Evolutionary conservation across 306 rosid genomes (phyloP).

Genomic region (Datisca glomerata): DNA sequence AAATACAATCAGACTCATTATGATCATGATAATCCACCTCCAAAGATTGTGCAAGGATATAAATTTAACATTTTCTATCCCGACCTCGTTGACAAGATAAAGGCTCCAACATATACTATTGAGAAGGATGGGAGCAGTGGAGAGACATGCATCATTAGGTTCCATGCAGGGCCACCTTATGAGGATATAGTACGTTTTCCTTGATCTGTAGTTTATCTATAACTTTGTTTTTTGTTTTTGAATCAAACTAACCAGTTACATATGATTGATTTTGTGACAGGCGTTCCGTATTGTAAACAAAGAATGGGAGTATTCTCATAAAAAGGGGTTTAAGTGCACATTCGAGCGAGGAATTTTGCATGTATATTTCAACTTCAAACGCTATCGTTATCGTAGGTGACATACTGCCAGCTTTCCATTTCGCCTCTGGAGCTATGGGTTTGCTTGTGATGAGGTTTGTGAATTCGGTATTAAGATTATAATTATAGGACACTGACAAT

Average conservation of each 20-base stretch:
- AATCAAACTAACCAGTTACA: background rate
- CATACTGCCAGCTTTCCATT: constrained; percentile 5
- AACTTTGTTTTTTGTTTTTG: constrained; percentile 3
- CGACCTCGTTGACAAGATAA: constrained; percentile 85
- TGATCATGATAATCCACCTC: constrained; percentile 98
- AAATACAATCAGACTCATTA: constrained; percentile 97
- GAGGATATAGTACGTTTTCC: constrained; percentile 68
- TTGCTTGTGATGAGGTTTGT: no score
- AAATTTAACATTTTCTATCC: constrained; percentile 92
- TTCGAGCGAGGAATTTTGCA: constrained; percentile 89
- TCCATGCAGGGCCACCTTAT: constrained; percentile 93
- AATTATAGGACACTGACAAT: no score
- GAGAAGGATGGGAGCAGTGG: constrained; percentile 89
- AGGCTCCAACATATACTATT: constrained; percentile 73
- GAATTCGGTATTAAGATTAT: no score
- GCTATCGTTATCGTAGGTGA: constrained; percentile 75
- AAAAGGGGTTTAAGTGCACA: constrained; percentile 87
- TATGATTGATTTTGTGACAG: constrained; percentile 16
- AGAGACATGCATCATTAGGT: constrained; percentile 85
- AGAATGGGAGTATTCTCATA: constrained; percentile 90
- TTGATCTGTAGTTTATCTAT: constrained; percentile 7
- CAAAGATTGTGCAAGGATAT: constrained; percentile 92
- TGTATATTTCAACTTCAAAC: constrained; percentile 81
- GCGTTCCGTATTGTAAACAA: constrained; percentile 90
- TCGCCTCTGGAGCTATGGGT: no score